These are phyloP conservation scores for Marsdenia floribunda DNA, from an alignment of 257 asterid genomes.

Conservation along the genomic window DNA sequence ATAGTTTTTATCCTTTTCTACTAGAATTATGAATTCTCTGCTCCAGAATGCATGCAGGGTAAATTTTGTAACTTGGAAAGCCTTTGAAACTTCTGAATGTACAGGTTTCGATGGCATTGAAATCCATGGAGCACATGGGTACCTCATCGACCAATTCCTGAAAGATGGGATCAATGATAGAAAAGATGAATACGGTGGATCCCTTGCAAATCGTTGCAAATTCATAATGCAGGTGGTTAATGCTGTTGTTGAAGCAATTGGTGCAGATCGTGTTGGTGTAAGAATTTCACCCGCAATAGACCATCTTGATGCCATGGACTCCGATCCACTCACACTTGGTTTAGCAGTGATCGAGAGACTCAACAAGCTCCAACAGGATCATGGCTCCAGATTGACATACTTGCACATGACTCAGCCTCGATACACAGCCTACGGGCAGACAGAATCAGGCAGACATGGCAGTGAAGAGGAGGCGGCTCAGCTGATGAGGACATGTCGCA, in stretches of 20 bases:
- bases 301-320: conserved; percentile 85
- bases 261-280: conserved; percentile 66
- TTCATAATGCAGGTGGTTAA: conserved; percentile 56
- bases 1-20: neutral
- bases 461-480: conserved; percentile 66
- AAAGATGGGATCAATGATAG: conserved; percentile 88
- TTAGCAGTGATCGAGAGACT: conserved; percentile 62
- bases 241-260: conserved; percentile 64
- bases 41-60: too few species aligned
- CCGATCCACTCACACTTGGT: conserved; percentile 72
- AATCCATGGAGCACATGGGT: conserved; percentile 94
- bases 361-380: conserved; percentile 49
- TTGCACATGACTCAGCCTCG: conserved; percentile 92
- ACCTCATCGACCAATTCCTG: conserved; percentile 83
- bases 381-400: conserved; percentile 51
- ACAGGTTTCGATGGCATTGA: conserved; percentile 90
- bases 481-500: conserved; percentile 53
- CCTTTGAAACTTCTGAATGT: neutral
- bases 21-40: neutral
- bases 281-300: conserved; percentile 94
- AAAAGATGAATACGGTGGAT: conserved; percentile 78
- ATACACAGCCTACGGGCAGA: conserved; percentile 69
- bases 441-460: conserved; percentile 66
- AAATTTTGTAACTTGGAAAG: neutral
- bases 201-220: conserved; percentile 68